Percentiles rank a stretch among this genome's conserved stretches.
phyloP scores from a whole-genome alignment of 306 rosid species.

The Astragalus glycyphyllos region DNA sequence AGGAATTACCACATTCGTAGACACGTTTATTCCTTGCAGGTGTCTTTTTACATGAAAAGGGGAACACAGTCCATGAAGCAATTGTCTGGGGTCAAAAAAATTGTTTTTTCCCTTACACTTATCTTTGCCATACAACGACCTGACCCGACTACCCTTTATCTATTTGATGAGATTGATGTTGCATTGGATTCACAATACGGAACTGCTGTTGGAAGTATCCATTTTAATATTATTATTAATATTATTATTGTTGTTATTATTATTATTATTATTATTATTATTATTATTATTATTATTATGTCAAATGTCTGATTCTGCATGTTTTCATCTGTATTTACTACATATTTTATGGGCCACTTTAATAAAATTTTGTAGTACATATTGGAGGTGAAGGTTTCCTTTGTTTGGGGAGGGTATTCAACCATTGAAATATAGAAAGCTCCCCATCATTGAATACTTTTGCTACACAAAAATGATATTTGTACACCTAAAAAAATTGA shows the following conservation, averaged over 20 bases:
- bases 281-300: no score
- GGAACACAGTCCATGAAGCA: slow-evolving; percentile 99
- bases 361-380: slow-evolving; percentile 29
- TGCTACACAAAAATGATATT: no score
- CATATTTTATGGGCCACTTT: slow-evolving; percentile 13
- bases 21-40: slow-evolving; percentile 58
- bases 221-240: slow-evolving; percentile 32
- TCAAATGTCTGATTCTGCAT: slow-evolving; percentile 33
- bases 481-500: no score
- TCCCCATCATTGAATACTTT: slow-evolving; percentile 16
- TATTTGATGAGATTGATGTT: slow-evolving; percentile 96
- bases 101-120: slow-evolving; percentile 96
- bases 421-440: not conserved
- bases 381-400: not conserved
- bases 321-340: slow-evolving; percentile 16
- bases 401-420: slow-evolving; percentile 15
- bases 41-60: slow-evolving; percentile 98
- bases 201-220: slow-evolving; percentile 99
- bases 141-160: slow-evolving; percentile 98
- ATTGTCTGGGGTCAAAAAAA: slow-evolving; percentile 97
- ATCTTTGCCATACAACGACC: slow-evolving; percentile 98
- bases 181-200: slow-evolving; percentile 98
- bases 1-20: slow-evolving; percentile 33
- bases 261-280: no score
- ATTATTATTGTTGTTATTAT: no score